Evolutionary conservation across 768 basidiomycete genomes (phyloP), one percentile per base, ranked within the genome.

Genomic region (Boletus insuetus): DNA sequence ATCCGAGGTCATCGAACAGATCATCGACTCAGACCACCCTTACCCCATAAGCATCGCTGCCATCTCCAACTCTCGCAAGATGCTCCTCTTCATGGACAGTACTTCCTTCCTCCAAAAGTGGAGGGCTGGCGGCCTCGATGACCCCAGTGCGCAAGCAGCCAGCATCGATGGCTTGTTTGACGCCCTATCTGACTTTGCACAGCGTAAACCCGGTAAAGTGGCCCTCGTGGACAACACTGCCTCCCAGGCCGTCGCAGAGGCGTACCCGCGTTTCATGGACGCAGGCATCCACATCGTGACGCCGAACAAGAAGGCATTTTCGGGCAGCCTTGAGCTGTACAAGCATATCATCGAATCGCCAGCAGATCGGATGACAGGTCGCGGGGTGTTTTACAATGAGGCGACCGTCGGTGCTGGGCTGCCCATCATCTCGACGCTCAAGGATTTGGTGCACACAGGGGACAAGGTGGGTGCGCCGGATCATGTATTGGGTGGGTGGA

Each of bases 301-400:
- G 1, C 96, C 97, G 16, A 99, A 98, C 79, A 99, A 99, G 74
- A 98, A 98, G 74, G 97, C 90, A 1, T 93, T 87, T 67, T 95
- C 93, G 14, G 87, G 88, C 0, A 77, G 83, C 19, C 74, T 85
- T 29, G 63, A 60, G 19, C 74, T 97, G 37, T 98, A 89, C 41
- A 74, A 87, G 49, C 69, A 74, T 22, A 94, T 98, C 59, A 58
- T 87, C 22, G 82, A 82, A 57, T 70, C 74, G 53, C 77, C 16
- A 6, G 31, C 40, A 9, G 20, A 45, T 32, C 56, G 46, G 24
- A 12, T 19, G 26, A 31, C 16, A 2, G 77, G 54, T 79, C 59
- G 64, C 0, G 82, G 86, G n/a, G 78, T 82, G 58, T 89, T 85
- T 67, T 74, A 90, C 59, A 86, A 91, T 60, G 97, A 99, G 73